These are phyloP conservation scores for Ramalina intermedia DNA, from an alignment of 495 filamentous ascomycete genomes.

Conservation along the genomic window DNA sequence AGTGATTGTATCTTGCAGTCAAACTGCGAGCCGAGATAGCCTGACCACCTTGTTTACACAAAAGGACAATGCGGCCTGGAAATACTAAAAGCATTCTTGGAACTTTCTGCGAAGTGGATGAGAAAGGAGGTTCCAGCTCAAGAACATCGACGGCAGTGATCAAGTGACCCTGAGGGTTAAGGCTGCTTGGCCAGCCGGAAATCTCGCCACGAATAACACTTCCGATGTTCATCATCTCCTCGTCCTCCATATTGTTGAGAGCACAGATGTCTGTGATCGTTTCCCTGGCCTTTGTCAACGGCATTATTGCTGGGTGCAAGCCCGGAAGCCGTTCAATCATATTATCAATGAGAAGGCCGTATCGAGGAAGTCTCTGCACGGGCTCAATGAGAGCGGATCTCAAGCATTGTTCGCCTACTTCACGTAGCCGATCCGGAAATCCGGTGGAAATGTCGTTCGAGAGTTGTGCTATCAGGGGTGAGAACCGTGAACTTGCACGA, in stretches of 20 bases:
- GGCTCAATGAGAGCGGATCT: slow-evolving; percentile 93
- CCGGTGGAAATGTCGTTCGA: slow-evolving; percentile 59
- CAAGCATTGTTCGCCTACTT: slow-evolving; percentile 79
- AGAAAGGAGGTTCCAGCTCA: slow-evolving; percentile 63
- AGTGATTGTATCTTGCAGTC: slow-evolving; percentile 65
- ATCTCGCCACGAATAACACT: slow-evolving; percentile 61
- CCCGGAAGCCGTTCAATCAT: slow-evolving; percentile 73
- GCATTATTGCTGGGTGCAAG: slow-evolving; percentile 65
- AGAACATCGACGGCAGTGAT: slow-evolving; percentile 73
- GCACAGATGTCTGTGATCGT: slow-evolving; percentile 92
- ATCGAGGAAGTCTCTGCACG: slow-evolving; percentile 85
- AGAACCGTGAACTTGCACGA: slow-evolving; percentile 68
- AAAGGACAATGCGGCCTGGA: slow-evolving; percentile 61
- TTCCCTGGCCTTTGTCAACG: slow-evolving; percentile 71
- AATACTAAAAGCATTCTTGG: slow-evolving; percentile 71
- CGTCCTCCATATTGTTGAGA: slow-evolving; percentile 49
- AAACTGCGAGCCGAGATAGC: slow-evolving; percentile 61
- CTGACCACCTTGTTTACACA: slow-evolving; percentile 48
- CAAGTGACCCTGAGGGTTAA: slow-evolving; percentile 61
- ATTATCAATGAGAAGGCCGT: slow-evolving; percentile 90
- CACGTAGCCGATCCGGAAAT: slow-evolving; percentile 61
- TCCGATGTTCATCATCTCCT: slow-evolving; percentile 53
- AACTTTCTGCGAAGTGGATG: slow-evolving; percentile 23
- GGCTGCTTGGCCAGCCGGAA: slow-evolving; percentile 61
- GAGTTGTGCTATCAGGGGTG: slow-evolving; percentile 60